Conservation (phyloP, 257 asterid genomes). For the Solanum ossicruentum region DNA sequence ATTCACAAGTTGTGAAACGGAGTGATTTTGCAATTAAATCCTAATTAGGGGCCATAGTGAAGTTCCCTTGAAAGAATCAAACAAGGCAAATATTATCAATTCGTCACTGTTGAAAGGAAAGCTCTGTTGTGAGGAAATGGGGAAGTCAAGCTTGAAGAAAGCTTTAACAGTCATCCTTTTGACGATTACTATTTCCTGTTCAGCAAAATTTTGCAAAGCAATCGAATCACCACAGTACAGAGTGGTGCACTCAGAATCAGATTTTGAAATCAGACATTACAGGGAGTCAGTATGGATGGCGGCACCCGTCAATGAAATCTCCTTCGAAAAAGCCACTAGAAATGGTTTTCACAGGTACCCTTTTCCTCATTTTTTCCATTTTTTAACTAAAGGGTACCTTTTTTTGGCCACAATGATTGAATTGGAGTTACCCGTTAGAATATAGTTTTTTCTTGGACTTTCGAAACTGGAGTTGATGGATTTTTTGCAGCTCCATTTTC, state of each 20-base stretch:
- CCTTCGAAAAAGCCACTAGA: constrained; percentile 61
- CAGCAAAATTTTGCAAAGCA: constrained; percentile 1
- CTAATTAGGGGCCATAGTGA: neutral
- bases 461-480: neutral
- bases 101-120: neutral
- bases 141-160: neutral
- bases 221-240: constrained; percentile 61
- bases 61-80: neutral
- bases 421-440: neutral
- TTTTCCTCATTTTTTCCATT: neutral
- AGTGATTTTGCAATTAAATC: neutral
- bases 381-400: neutral
- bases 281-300: constrained; percentile 65
- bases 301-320: constrained; percentile 41
- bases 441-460: neutral
- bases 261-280: constrained; percentile 71
- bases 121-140: neutral
- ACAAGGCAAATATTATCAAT: neutral
- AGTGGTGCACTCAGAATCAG: constrained; percentile 68
- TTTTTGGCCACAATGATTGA: neutral
- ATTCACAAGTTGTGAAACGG: neutral
- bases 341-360: constrained; percentile 70
- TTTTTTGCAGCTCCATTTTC: neutral
- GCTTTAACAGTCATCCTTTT: neutral
- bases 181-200: neutral